Evolutionary conservation across 345 rosid species (phyloP).

Genomic region (Gossypium thurberi): DNA sequence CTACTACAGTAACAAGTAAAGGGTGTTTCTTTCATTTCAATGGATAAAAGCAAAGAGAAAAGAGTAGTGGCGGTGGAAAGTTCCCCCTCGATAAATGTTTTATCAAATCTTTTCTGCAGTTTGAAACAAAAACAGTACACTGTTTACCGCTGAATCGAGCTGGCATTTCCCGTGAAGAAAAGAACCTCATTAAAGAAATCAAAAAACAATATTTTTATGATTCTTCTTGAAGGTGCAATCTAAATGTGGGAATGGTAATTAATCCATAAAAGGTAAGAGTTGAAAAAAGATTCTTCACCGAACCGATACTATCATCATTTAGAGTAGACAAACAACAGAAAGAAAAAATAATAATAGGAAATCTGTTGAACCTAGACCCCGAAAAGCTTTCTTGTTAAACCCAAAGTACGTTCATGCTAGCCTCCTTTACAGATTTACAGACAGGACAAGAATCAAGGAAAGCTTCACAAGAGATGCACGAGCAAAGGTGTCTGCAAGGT

Average conservation of each 20-base stretch:
- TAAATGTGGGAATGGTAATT: neutral
- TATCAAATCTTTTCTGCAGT: slow-evolving; percentile 10
- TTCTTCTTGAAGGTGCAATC: neutral
- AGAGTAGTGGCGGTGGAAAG: neutral
- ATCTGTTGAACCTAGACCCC: neutral
- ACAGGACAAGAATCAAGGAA: slow-evolving; percentile 48
- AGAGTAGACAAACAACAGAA: neutral
- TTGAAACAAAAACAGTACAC: slow-evolving; percentile 6
- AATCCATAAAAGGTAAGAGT: neutral
- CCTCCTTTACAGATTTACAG: slow-evolving; percentile 44
- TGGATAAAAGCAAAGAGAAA: neutral
- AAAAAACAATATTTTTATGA: too few species aligned
- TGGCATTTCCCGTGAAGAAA: neutral
- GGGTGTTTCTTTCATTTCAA: neutral
- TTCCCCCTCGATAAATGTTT: neutral
- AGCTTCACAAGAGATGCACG: slow-evolving; percentile 47
- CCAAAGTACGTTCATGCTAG: slow-evolving; percentile 47
- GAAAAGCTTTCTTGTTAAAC: slow-evolving; percentile 9
- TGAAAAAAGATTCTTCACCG: slow-evolving; percentile 5
- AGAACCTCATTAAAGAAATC: neutral
- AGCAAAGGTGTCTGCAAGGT: slow-evolving; percentile 62
- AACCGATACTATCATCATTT: neutral
- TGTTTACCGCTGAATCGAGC: neutral
- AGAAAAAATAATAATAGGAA: neutral
- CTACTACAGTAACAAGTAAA: too few species aligned